Evolutionary conservation across 2,329 filamentous ascomycete genomes (phyloP).

Genomic region (Calonectria ilicicola): DNA sequence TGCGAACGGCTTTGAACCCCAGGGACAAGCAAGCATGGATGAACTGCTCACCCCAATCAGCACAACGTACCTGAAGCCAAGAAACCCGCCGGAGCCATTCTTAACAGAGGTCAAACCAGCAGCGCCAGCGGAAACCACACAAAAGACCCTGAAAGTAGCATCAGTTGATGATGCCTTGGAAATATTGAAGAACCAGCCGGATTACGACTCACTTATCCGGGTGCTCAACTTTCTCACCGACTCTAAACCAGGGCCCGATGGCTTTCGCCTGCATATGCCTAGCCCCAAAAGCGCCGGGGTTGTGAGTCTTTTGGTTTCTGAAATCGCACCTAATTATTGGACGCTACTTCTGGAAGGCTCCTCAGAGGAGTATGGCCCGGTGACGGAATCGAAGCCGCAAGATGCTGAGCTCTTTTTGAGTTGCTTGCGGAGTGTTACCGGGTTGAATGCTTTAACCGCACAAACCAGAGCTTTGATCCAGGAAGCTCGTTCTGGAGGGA

Average conservation of each 20-base stretch:
- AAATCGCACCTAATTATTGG: slow-evolving; percentile 89
- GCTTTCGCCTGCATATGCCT: slow-evolving; percentile 55
- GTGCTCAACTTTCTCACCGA: slow-evolving; percentile 65
- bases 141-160: slow-evolving; percentile 37
- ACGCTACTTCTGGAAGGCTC: slow-evolving; percentile 64
- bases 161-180: slow-evolving; percentile 66
- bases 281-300: slow-evolving; percentile 79
- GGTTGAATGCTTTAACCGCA: slow-evolving; percentile 81
- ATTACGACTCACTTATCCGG: slow-evolving; percentile 65
- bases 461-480: slow-evolving; percentile 73
- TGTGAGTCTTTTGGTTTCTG: slow-evolving; percentile 78
- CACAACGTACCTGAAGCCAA: slow-evolving; percentile 60
- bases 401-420: slow-evolving; percentile 66
- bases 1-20: background rate
- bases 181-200: slow-evolving; percentile 71
- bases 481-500: slow-evolving; percentile 56
- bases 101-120: slow-evolving; percentile 50
- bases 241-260: slow-evolving; percentile 23
- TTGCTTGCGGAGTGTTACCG: slow-evolving; percentile 79
- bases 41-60: slow-evolving; percentile 66
- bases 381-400: slow-evolving; percentile 33
- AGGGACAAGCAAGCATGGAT: slow-evolving; percentile 59
- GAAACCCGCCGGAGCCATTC: slow-evolving; percentile 50
- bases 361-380: slow-evolving; percentile 22
- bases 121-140: slow-evolving; percentile 12